Evolutionary conservation across 2,329 filamentous ascomycete genomes (phyloP).

Genomic region (Cladosporium cucumerinum): DNA sequence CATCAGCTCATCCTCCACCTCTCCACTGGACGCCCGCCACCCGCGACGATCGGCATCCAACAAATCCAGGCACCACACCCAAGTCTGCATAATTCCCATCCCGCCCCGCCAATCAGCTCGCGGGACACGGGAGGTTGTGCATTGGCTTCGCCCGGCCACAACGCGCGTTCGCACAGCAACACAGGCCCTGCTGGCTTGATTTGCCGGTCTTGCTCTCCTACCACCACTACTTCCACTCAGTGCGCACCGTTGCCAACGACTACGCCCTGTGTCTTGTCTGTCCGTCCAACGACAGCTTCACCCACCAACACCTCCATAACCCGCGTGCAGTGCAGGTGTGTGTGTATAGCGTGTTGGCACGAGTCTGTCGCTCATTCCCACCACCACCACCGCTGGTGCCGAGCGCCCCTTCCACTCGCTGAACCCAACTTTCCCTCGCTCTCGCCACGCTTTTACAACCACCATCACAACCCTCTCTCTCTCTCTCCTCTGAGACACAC

Average conservation of each 20-base stretch:
- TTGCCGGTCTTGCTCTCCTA: constrained; percentile 20
- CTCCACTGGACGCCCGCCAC: not conserved
- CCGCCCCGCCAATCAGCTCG: constrained; percentile 29
- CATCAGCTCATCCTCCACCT: not conserved
- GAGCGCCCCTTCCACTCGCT: constrained; percentile 14
- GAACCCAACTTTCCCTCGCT: constrained; percentile 11
- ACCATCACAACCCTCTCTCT: not conserved
- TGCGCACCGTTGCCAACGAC: constrained; percentile 1
- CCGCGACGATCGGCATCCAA: not conserved
- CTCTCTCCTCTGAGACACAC: constrained; percentile 9
- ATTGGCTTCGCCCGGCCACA: constrained; percentile 25
- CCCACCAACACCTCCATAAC: constrained; percentile 18
- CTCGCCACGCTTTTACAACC: constrained; percentile 12
- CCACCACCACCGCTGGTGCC: not conserved
- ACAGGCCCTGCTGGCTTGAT: constrained; percentile 14
- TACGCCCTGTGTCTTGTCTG: not conserved
- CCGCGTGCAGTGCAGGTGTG: constrained; percentile 17
- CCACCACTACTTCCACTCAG: not conserved
- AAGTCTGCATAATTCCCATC: not conserved
- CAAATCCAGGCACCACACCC: not conserved
- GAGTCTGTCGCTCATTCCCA: not conserved
- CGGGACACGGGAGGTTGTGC: constrained; percentile 23
- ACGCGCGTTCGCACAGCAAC: constrained; percentile 35
- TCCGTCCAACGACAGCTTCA: not conserved
- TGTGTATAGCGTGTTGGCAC: not conserved